Evolutionary conservation across 2,329 filamentous ascomycete genomes (phyloP).

Genomic region (Aspergillaceae sp.): DNA sequence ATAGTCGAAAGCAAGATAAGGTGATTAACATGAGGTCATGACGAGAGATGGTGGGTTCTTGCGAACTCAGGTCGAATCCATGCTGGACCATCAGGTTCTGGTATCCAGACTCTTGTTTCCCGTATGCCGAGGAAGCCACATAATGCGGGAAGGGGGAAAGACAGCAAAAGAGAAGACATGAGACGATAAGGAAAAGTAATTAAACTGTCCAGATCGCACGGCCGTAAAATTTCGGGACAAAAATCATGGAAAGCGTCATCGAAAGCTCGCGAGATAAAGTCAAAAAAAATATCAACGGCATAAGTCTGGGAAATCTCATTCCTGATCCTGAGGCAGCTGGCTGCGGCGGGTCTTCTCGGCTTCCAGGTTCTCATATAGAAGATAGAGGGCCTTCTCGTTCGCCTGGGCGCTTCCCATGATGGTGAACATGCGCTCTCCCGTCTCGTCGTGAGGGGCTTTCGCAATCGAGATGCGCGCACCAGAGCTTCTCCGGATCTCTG

Average conservation of each 20-base stretch:
- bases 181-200: constrained; percentile 6
- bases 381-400: constrained; percentile 91
- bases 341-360: constrained; percentile 98
- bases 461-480: constrained; percentile 96
- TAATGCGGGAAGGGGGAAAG: constrained; percentile 8
- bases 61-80: constrained; percentile 13
- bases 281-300: not conserved
- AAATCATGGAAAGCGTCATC: not conserved
- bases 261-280: too few species aligned
- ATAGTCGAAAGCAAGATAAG: not conserved
- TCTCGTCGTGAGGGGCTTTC: constrained; percentile 93
- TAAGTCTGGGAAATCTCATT: not conserved
- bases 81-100: constrained; percentile 12
- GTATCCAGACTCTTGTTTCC: constrained; percentile 21
- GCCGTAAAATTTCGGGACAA: not conserved
- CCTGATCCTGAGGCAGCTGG: constrained; percentile 57
- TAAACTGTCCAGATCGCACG: constrained; percentile 4
- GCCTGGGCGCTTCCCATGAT: constrained; percentile 92
- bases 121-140: constrained; percentile 14
- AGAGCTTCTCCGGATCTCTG: constrained; percentile 94
- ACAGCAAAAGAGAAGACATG: constrained; percentile 10
- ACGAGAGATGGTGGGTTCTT: constrained; percentile 3
- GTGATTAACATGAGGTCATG: constrained; percentile 1
- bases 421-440: constrained; percentile 98
- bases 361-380: constrained; percentile 97